Evolutionary conservation across 2,329 filamentous ascomycete species (phyloP), one percentile per base, ranked within the genome.

Genomic region (Venturia oleaginea): DNA sequence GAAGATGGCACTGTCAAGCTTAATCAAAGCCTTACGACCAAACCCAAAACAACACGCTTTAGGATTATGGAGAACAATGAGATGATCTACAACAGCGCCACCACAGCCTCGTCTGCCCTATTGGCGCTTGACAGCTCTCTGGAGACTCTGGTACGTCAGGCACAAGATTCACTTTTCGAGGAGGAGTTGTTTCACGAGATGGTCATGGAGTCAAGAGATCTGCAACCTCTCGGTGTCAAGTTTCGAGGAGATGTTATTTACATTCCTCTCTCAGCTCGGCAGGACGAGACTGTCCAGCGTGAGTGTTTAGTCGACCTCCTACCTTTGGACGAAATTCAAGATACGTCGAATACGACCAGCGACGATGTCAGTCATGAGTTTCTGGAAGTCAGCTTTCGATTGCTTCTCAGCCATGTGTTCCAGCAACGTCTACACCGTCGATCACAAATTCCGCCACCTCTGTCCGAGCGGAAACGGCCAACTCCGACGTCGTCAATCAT

Each of bases 131-230:
- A 87, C 43, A 80, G 82, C 2, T 79, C 83, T 1, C 78, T 92
- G 10, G 85, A 91, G 68, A 80, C 85, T 37, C 82, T 86, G 11
- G 89, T 95, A 38, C 83, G 87, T 22, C 84, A 90, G 69, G 89
- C 90, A 2, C 83, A 90, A 65, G 89, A 94, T 73, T 91, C 89
- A 61, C 81, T 93, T 24, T 92, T 90, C 70, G 86, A 90, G 34
- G 87, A 92, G 71, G 94, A 99, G 72, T 78, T 99, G 1, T 97
- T 92, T 83, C 87, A 96, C 69, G 94, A 99, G 75, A 80, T 97
- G 66, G 87, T 88, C 62, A 84, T 91, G 22, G 94, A 99, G 76
- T 86, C 89, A 0, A 87, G 92, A 19, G 82, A 82, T 0, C 79
- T 96, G 27, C 81, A 51, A 67, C 71, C 55, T 62, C 77, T 64